Base-by-base conservation (phyloP, 306 rosid species). In the Rosa persica region DNA sequence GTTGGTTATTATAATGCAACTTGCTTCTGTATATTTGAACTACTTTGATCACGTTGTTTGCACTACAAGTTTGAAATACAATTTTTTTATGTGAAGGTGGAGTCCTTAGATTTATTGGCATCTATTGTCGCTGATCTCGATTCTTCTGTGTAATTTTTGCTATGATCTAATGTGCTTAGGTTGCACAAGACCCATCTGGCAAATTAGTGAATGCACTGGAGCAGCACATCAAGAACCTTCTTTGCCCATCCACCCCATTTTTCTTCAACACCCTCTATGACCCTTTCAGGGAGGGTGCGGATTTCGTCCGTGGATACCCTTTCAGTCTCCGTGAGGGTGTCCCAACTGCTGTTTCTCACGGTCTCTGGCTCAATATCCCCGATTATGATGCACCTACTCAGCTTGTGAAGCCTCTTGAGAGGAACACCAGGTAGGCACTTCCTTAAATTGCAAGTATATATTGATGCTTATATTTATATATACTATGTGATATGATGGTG, bases 381-480 rank as follows among this genome's bases (percentile, higher is more conserved):
- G 98, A 93, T 73, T 93, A 93, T 68, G 98, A 93, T 79, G 98
- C 98, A 7, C 98, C 98, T 60, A 93, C 96, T 44, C 98, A 93
- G 83, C 98, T 93, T 67, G 98, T 91, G 48, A 91, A 93, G 87
- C 98, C 98, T 76, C 82, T 78, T 11, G 98, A 93, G 84, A 90
- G 94, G 79, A 93, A 93, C 89, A 73, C 91, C 47, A 93, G 98
- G 98, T 93, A 76, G 10, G 46, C 39, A 74, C 5, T 34, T 10
- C 67, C 54, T 48, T 48, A 13, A 4, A 52, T 17, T 17, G 8
- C 58, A 52, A 51, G 30, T 54, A 54, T 57, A 12, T 22, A 10
- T 22, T 57, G 43, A 15, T 15, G 34, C 22, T 64, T 19, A 4
- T 20, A 20, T 39, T 5, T 17, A 15, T 22, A 10, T 38, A 4